Evolutionary conservation across 495 filamentous ascomycete species (phyloP).

Genomic region (Cercophora samala): DNA sequence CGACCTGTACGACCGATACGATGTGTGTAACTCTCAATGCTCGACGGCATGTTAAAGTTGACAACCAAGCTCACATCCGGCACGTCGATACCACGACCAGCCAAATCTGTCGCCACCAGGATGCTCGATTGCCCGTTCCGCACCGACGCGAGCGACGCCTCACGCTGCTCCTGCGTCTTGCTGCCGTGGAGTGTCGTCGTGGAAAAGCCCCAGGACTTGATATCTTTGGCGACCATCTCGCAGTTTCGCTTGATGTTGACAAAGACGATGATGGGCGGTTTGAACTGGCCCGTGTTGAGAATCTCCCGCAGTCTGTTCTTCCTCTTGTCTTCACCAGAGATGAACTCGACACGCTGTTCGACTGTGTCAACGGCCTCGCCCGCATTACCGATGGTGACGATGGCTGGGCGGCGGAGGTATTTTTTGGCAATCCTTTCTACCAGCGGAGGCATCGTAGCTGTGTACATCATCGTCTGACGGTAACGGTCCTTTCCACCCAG

Average conservation of each 20-base stretch:
- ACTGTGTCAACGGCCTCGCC: conserved; percentile 99
- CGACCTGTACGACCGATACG: conserved; percentile 96
- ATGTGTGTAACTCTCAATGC: conserved; percentile 95
- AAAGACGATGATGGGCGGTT: conserved; percentile 94
- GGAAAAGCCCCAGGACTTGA: conserved; percentile 91
- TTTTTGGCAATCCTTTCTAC: conserved; percentile 96
- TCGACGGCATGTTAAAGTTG: conserved; percentile 98
- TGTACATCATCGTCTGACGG: conserved; percentile 99
- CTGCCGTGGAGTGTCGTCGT: conserved; percentile 89
- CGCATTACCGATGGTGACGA: conserved; percentile 89
- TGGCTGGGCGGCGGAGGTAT: conserved; percentile 89
- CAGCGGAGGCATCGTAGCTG: conserved; percentile 91
- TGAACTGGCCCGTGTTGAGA: conserved; percentile 78
- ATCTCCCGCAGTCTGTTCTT: conserved; percentile 96
- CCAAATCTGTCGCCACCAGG: conserved; percentile 95
- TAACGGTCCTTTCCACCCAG: conserved; percentile 83
- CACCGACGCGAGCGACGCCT: conserved; percentile 85
- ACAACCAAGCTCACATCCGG: conserved; percentile 89
- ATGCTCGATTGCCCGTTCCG: conserved; percentile 77
- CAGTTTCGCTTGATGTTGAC: conserved; percentile 99
- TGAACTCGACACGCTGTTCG: conserved; percentile 93
- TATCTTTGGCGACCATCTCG: conserved; percentile 90
- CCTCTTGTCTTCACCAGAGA: conserved; percentile 88
- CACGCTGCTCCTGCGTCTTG: conserved; percentile 97
- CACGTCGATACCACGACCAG: conserved; percentile 97